These are phyloP conservation scores for Cordyceps javanica DNA, from an alignment of 2,329 filamentous ascomycete species.

Conservation along the genomic window DNA sequence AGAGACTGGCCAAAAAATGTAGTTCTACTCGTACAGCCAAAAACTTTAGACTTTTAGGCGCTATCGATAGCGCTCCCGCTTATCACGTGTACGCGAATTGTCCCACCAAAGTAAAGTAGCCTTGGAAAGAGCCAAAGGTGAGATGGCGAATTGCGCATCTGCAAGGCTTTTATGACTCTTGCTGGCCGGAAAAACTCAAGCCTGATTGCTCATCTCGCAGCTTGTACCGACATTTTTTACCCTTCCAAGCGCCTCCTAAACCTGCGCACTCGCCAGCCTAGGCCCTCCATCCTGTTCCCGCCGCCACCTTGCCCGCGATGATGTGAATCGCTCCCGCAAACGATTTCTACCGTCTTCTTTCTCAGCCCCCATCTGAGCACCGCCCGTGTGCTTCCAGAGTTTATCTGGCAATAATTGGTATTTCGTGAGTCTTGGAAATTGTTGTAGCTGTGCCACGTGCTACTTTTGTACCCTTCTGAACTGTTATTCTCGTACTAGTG, in stretches of 20 bases:
- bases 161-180: background rate
- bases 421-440: background rate
- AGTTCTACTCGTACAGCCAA: slow-evolving; percentile 16
- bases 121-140: slow-evolving; percentile 17
- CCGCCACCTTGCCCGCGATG: slow-evolving; percentile 13
- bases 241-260: background rate
- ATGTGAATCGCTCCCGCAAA: slow-evolving; percentile 14
- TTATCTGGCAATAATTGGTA: background rate
- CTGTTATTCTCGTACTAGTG: background rate
- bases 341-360: slow-evolving; percentile 7
- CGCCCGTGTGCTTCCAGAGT: background rate
- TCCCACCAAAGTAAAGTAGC: slow-evolving; percentile 32
- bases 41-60: slow-evolving; percentile 20
- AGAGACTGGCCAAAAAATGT: slow-evolving; percentile 19
- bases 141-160: slow-evolving; percentile 7
- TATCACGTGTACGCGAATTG: slow-evolving; percentile 37
- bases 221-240: background rate
- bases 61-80: slow-evolving; percentile 25
- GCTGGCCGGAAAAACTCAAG: background rate
- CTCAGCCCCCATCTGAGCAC: slow-evolving; percentile 1
- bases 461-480: background rate
- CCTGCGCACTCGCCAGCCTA: background rate
- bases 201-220: background rate
- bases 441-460: background rate
- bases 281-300: background rate